Conservation (phyloP, 345 rosid species). For the Nephelium lappaceum region DNA sequence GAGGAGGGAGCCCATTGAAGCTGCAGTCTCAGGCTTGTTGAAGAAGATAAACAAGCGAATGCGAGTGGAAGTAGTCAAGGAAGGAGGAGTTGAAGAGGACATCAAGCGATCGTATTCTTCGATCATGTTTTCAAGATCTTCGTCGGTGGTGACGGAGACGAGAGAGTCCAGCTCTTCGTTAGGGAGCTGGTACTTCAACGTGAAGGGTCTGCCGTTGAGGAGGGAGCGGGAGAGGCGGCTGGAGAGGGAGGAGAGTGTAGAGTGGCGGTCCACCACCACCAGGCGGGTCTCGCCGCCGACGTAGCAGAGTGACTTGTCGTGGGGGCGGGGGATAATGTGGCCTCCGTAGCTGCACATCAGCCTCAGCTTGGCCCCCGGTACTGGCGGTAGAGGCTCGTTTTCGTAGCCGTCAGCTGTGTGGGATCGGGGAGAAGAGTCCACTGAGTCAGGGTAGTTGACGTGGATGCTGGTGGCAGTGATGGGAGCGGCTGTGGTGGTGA, state of each 20-base stretch:
- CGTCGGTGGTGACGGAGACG: slow-evolving; percentile 72
- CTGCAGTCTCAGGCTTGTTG: slow-evolving; percentile 66
- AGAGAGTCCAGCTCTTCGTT: slow-evolving; percentile 85
- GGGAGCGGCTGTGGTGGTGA: slow-evolving; percentile 17
- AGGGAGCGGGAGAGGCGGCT: slow-evolving; percentile 66
- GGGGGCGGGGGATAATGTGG: slow-evolving; percentile 91
- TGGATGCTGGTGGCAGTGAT: slow-evolving; percentile 31
- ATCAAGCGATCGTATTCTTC: slow-evolving; percentile 72
- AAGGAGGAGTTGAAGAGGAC: slow-evolving; percentile 32
- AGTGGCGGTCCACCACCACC: slow-evolving; percentile 63
- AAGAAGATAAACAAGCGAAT: slow-evolving; percentile 73
- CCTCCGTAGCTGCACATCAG: slow-evolving; percentile 91
- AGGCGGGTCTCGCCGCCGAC: slow-evolving; percentile 76
- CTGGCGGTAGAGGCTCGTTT: slow-evolving; percentile 46
- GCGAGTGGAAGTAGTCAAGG: slow-evolving; percentile 40
- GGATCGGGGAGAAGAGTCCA: slow-evolving; percentile 62
- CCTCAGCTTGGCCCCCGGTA: slow-evolving; percentile 74
- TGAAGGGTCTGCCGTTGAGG: slow-evolving; percentile 65
- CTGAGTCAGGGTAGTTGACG: slow-evolving; percentile 34
- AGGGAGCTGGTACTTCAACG: slow-evolving; percentile 85
- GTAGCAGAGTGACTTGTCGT: slow-evolving; percentile 75
- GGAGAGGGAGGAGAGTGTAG: slow-evolving; percentile 52
- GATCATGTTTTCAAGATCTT: slow-evolving; percentile 84
- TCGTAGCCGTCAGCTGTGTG: slow-evolving; percentile 20
- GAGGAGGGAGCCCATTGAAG: slow-evolving; percentile 73